Evolutionary conservation across 2,329 filamentous ascomycete genomes (phyloP), one percentile per base, ranked within the genome.

Genomic region (Gnomoniopsis smithogilvyi): DNA sequence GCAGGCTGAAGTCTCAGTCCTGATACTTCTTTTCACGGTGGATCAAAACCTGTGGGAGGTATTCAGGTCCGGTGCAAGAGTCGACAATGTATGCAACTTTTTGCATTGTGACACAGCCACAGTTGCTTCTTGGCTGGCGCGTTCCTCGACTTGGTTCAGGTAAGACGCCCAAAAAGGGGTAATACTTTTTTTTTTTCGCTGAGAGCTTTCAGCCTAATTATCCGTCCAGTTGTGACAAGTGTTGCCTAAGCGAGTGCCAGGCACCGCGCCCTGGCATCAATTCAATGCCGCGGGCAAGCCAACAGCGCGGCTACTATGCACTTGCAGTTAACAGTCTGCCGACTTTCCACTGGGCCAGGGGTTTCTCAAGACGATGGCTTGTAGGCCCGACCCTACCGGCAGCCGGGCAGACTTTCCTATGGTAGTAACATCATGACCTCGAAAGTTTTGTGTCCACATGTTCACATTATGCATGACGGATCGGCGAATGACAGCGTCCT

Each of bases 401-500:
- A 54, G 38, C 24, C 47, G 52, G 56, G 24, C 52, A 55, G 52
- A 49, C 24, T n/a, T 59, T 41, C 52, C 51, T 33, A 50, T 21
- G 54, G 33, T 48, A 56, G 59, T 34, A 41, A n/a, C 36, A 26
- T 49, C 52, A 34, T 12, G 7, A 43, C 14, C 38, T 30, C 49
- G 43, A 53, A 54, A 47, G 59, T 24, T 56, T 50, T 50, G 56
- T 54, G 60, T 49, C 60, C 52, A 62, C 60, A 53, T 56, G 56
- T 30, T 30, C 21, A 45, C 19, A 22, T 22, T 15, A 43, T 54
- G 43, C 50, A 58, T 24, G 45, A 11, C 53, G 33, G 36, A 33
- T 17, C 10, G 24, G 26, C 38, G 51, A 22, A 47, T 36, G 4
- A 11, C 24, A 19, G 43, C 33, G 24, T 30, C 30, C 36, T 55